Evolutionary conservation across 2,329 filamentous ascomycete species (phyloP).

Genomic region (Pseudogymnoascus sp.): DNA sequence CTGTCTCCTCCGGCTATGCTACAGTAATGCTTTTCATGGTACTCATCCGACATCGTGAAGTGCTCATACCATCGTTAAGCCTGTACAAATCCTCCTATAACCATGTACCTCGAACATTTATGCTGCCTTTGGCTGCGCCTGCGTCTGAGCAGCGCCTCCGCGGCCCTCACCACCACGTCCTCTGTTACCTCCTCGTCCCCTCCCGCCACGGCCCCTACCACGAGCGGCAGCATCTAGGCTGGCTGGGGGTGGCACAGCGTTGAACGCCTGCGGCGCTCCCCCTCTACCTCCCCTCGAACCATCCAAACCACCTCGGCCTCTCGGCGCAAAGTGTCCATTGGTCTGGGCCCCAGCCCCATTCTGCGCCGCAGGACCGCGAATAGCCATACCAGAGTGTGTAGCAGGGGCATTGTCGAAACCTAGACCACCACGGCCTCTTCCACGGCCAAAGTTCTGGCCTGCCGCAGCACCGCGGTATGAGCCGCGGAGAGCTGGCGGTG

Average conservation of each 20-base stretch:
- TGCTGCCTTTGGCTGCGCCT: neutral
- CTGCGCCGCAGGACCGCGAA: neutral
- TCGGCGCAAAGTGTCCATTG: neutral
- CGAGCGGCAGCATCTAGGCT: slow-evolving; percentile 40
- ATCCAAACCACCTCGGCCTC: neutral
- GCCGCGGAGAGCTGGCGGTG: slow-evolving; percentile 47
- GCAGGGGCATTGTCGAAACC: slow-evolving; percentile 19
- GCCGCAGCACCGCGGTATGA: slow-evolving; percentile 50
- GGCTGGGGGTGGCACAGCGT: slow-evolving; percentile 53
- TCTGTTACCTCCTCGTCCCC: slow-evolving; percentile 16
- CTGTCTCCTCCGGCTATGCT: neutral
- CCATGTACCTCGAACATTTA: neutral
- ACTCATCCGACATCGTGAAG: neutral
- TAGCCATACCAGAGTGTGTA: neutral
- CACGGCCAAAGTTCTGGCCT: slow-evolving; percentile 35
- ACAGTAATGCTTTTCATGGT: slow-evolving; percentile 6
- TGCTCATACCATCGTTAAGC: slow-evolving; percentile 7
- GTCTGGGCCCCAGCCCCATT: neutral
- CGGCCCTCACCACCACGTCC: slow-evolving; percentile 14
- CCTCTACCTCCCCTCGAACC: neutral
- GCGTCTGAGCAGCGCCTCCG: slow-evolving; percentile 15
- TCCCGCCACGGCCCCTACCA: slow-evolving; percentile 26
- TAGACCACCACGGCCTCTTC: slow-evolving; percentile 30
- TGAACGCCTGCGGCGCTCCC: slow-evolving; percentile 34
- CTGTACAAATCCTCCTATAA: neutral